phyloP scores from a whole-genome alignment of 2,329 filamentous ascomycete species.

The Gaeumannomyces tritici region DNA sequence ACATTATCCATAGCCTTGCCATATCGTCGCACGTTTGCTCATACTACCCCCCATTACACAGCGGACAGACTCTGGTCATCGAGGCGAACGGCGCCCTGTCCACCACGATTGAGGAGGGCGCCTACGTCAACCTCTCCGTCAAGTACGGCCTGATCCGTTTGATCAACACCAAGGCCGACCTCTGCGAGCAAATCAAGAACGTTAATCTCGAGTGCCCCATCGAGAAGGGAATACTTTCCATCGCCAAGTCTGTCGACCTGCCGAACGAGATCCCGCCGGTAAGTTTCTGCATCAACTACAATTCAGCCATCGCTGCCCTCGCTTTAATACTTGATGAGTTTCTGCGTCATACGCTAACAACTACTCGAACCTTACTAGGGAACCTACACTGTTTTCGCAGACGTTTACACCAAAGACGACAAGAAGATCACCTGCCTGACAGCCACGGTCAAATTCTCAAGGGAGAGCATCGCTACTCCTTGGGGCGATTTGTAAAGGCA shows the following conservation, averaged over 20 bases:
- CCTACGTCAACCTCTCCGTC: conserved; percentile 74
- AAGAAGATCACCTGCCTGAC: conserved; percentile 79
- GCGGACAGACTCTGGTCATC: conserved; percentile 70
- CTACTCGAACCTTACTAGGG: conserved; percentile 42
- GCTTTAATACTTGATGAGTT: not conserved
- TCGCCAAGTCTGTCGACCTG: conserved; percentile 77
- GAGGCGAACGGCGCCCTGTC: conserved; percentile 67
- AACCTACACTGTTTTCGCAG: conserved; percentile 79
- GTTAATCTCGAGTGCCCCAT: conserved; percentile 86
- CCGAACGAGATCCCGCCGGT: conserved; percentile 84
- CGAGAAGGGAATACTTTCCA: conserved; percentile 61
- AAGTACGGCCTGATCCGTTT: conserved; percentile 92
- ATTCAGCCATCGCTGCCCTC: not conserved
- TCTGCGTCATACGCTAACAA: not conserved
- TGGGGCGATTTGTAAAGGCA: conserved; percentile 2
- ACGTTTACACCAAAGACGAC: conserved; percentile 67
- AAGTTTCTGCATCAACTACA: conserved; percentile 26
- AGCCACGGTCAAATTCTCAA: conserved; percentile 57
- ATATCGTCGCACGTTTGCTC: not conserved
- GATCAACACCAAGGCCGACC: conserved; percentile 68
- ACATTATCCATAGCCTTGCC: not conserved
- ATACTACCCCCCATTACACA: conserved; percentile 25
- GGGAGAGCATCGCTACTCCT: conserved; percentile 1
- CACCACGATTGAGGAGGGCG: conserved; percentile 64
- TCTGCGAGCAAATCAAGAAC: conserved; percentile 83